Conservation (phyloP, 192 early-diverging fungal species). For the Allomyces arbusculus region DNA sequence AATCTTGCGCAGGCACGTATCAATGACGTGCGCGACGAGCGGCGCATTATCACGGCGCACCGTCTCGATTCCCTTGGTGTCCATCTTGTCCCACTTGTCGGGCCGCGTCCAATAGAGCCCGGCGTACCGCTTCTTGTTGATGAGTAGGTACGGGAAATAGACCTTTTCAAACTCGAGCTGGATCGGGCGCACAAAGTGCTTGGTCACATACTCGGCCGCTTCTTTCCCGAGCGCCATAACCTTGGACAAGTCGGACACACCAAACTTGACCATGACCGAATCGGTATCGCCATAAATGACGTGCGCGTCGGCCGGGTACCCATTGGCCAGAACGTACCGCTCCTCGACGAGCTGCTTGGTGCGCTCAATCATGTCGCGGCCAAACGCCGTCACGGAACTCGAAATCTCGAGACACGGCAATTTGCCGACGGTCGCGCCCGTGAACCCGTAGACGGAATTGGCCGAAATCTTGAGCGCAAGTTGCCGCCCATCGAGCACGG, state of each 20-base stretch:
- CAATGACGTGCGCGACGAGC: conserved; percentile 75
- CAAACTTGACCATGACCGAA: conserved; percentile 99
- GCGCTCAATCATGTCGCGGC: conserved; percentile 84
- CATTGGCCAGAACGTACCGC: conserved; percentile 65
- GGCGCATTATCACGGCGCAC: conserved; percentile 90
- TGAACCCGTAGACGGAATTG: conserved; percentile 95
- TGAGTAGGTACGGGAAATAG: conserved; percentile 92
- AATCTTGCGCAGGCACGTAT: conserved; percentile 75
- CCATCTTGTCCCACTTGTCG: conserved; percentile 84
- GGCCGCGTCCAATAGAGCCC: conserved; percentile 93
- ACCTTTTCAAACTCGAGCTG: conserved; percentile 99
- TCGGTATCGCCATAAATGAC: conserved; percentile 99
- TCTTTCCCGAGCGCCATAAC: conserved; percentile 72
- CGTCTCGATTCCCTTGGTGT: conserved; percentile 96
- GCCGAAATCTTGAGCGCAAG: conserved; percentile 88
- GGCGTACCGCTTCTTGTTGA: conserved; percentile 97
- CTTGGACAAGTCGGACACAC: conserved; percentile 48
- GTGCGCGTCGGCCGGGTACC: conserved; percentile 63
- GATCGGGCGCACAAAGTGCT: conserved; percentile 72
- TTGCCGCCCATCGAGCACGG: conserved; percentile 89
- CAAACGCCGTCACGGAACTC: conserved; percentile 79
- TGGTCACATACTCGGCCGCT: conserved; percentile 70
- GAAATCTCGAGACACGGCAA: conserved; percentile 86
- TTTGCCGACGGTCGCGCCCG: conserved; percentile 78
- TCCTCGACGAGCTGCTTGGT: conserved; percentile 68